Base-by-base conservation (phyloP, 768 basidiomycete species). In the Amanita pallidorosea region DNA sequence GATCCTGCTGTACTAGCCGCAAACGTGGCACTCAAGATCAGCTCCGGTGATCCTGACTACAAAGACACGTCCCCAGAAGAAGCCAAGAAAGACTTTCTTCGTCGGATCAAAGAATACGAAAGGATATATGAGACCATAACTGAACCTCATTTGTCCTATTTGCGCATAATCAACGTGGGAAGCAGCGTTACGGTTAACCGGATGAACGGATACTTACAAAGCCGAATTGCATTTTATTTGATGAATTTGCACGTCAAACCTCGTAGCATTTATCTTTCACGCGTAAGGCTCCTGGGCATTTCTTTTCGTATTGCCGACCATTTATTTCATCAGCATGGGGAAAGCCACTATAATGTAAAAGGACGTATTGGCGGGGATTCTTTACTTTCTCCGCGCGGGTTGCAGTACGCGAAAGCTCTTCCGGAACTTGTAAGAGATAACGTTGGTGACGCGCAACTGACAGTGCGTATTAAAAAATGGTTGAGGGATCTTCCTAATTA, bases 281-380 rank as follows among this genome's bases (percentile, higher is more conserved):
- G 96, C 59, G 95, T 97, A 61, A 60, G 45, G 5, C 8, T 34
- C 27, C 22, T n/a, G 13, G 15, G 42, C 13, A 29, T 36, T 12
- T 48, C 53, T n/a, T 55, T n/a, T 45, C 34, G 38, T 15, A 53
- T 36, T 29, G 13, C 12, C 25, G 42, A 48, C 54, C 49, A 9
- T 56, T 47, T 36, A 9, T 56, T 47, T 36, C 51, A 42, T 7
- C 47, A 97, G 94, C 96, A 99, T 60, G 96, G 96, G 11, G 96
- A 99, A 67, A 96, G 92, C 60, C 88, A 92, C 67, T 97, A 79
- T 68, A 99, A 99, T 60, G 80, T 99, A 4, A 84, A 90, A 57
- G 95, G 95, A 9, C 89, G 93, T 69, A 96, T 99, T 53, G 96
- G 96, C 20, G 96, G 96, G n/a, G 96, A 99, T 63, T 89, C 96